Conservation (phyloP, 148 eudicot genomes). For the Heliamphora exappendiculata region DNA sequence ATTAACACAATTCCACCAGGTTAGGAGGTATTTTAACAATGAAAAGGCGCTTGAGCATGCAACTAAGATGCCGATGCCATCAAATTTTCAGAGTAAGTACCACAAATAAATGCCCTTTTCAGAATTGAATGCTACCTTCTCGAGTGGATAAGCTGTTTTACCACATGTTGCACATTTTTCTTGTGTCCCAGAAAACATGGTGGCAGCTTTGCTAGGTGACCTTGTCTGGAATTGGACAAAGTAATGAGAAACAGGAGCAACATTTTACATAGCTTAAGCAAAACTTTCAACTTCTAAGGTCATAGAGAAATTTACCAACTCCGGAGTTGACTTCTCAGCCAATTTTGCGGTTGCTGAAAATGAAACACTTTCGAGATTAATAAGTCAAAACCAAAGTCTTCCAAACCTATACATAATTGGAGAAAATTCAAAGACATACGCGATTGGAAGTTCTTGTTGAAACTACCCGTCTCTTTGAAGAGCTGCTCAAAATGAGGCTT, state of each 20-base stretch:
- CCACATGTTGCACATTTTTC: conserved; percentile 89
- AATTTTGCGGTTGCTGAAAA: conserved; percentile 57
- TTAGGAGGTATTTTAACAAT: not conserved
- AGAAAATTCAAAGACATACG: conserved; percentile 33
- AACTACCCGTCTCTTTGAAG: conserved; percentile 86
- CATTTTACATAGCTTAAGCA: not conserved
- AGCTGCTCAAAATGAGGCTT: conserved; percentile 98
- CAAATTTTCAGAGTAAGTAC: not conserved
- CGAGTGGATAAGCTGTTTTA: conserved; percentile 86
- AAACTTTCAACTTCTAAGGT: not conserved
- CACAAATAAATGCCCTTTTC: not conserved
- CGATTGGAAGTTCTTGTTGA: conserved; percentile 82
- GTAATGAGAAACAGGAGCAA: conserved; percentile 5
- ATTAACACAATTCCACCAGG: not conserved
- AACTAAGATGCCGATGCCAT: not conserved
- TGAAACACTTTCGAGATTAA: conserved; percentile 9
- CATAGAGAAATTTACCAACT: conserved; percentile 46
- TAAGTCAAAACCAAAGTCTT: not conserved
- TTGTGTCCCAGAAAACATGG: conserved; percentile 93
- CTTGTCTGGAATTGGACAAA: conserved; percentile 43
- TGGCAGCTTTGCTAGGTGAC: conserved; percentile 78
- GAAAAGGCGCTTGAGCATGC: not conserved
- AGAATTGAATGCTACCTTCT: conserved; percentile 44
- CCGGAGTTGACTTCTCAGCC: conserved; percentile 60
- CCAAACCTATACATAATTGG: not conserved